Conservation (phyloP, 2,329 filamentous ascomycete genomes). For the Thyridium curvatum region DNA sequence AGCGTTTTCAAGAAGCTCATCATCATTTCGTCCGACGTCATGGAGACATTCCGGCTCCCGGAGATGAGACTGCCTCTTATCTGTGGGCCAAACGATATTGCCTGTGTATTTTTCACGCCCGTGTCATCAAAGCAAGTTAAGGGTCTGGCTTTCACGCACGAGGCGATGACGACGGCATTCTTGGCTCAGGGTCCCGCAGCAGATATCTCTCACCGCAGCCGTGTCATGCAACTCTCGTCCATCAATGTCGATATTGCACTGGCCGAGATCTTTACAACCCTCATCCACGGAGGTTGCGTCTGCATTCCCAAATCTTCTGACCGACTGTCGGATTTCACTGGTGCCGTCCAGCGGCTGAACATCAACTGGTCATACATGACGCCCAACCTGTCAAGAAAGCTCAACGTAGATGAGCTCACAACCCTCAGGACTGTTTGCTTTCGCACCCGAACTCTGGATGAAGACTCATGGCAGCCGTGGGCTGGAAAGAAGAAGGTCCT, state of each 20-base stretch:
- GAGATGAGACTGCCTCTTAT: slow-evolving; percentile 16
- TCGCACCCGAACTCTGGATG: slow-evolving; percentile 42
- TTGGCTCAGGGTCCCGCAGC: slow-evolving; percentile 43
- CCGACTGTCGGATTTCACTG: slow-evolving; percentile 40
- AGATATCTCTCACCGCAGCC: slow-evolving; percentile 40
- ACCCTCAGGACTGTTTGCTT: slow-evolving; percentile 35
- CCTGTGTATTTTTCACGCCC: slow-evolving; percentile 56
- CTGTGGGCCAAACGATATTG: slow-evolving; percentile 36
- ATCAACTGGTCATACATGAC: slow-evolving; percentile 51
- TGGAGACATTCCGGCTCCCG: slow-evolving; percentile 12
- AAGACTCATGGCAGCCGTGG: slow-evolving; percentile 42
- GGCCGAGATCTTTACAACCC: slow-evolving; percentile 45
- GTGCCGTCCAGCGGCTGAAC: slow-evolving; percentile 41
- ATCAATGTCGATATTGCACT: slow-evolving; percentile 50
- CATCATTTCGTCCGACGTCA: slow-evolving; percentile 15
- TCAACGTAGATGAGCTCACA: slow-evolving; percentile 28
- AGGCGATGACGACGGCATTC: slow-evolving; percentile 48
- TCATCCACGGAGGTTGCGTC: slow-evolving; percentile 51
- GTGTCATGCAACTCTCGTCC: slow-evolving; percentile 53
- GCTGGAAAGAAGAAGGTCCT: slow-evolving; percentile 36
- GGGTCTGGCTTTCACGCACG: slow-evolving; percentile 57
- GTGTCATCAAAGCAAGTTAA: slow-evolving; percentile 51
- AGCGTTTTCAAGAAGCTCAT: slow-evolving; percentile 32
- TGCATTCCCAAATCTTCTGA: slow-evolving; percentile 49
- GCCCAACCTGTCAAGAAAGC: slow-evolving; percentile 46